Base-by-base conservation (phyloP, 495 filamentous ascomycete genomes). In the Neurospora pannonica region DNA sequence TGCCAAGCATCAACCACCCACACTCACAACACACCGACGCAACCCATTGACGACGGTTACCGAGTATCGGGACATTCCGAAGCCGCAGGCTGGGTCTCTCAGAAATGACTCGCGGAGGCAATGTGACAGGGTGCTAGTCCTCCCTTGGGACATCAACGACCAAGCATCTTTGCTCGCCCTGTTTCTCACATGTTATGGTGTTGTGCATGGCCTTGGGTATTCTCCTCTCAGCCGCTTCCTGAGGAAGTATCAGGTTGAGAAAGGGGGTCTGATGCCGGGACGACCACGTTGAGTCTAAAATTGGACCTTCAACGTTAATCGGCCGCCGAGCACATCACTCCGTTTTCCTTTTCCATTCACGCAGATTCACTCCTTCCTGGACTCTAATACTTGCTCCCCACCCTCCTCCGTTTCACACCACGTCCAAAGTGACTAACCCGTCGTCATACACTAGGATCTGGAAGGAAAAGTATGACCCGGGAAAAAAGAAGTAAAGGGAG, bases 401-500 rank as follows among this genome's bases (percentile, higher is more conserved):
- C 28, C 28, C 24, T 9, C 54, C 13, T 34, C 54, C 31, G 54
- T 67, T 31, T 19, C 15, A 9, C 28, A 34, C 24, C 15, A 19
- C 54, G 54, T 19, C 54, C 28, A 67, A 7, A 34, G 15, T 36
- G 3, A 36, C 54, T 67, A 67, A 67, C 15, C 6, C 15, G 6
- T 36, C 54, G 54, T 67, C 54, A 15, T 34, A 67, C 54, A 67
- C 54, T 79, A 97, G 94, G 94, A 97, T 97, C 75, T 97, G 94
- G 94, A 97, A 97, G 81, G 93, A 95, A 70, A 97, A 97, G 83
- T 97, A 97, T 83, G 89, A 93, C 79, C 93, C 75, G 85, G 91
- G 80, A 82, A 84, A 84, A 76, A 84, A 83, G 75, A 82, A 82
- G 75, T 71, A 71, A 62, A 48, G 5, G 36, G 11, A 67, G 71